Conservation (phyloP, 345 rosid genomes). For the Hirschfeldia incana region DNA sequence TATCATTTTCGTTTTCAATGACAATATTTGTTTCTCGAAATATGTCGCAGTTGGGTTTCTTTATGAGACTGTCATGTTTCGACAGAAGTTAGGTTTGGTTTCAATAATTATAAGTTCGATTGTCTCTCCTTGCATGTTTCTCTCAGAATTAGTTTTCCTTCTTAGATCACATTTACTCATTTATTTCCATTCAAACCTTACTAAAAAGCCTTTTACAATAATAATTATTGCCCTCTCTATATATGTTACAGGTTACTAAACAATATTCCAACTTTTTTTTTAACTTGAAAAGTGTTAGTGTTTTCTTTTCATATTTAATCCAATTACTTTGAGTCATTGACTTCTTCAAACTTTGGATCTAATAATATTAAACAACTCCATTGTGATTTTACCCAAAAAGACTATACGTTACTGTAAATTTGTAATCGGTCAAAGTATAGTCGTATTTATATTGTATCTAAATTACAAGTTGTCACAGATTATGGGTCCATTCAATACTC, state of each 20-base stretch:
- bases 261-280: background rate
- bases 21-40: constrained; percentile 4
- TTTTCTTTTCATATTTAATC: background rate
- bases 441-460: background rate
- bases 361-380: too few relatives aligned
- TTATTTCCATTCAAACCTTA: background rate
- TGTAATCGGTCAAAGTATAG: background rate
- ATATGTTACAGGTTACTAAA: background rate
- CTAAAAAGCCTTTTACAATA: too few relatives aligned
- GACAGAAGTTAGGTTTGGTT: constrained; percentile 12
- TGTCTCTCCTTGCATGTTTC: background rate
- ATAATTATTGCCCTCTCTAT: too few relatives aligned
- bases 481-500: constrained; percentile 3
- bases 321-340: background rate
- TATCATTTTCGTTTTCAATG: background rate
- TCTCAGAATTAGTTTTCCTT: background rate
- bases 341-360: too few relatives aligned
- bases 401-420: too few relatives aligned
- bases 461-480: background rate
- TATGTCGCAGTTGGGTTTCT: constrained; percentile 9
- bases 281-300: background rate
- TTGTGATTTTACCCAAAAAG: too few relatives aligned
- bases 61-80: constrained; percentile 18
- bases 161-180: background rate
- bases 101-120: background rate